Evolutionary conservation across 2,329 filamentous ascomycete species (phyloP), one percentile per base, ranked within the genome.

Genomic region (Cytospora schulzeri): DNA sequence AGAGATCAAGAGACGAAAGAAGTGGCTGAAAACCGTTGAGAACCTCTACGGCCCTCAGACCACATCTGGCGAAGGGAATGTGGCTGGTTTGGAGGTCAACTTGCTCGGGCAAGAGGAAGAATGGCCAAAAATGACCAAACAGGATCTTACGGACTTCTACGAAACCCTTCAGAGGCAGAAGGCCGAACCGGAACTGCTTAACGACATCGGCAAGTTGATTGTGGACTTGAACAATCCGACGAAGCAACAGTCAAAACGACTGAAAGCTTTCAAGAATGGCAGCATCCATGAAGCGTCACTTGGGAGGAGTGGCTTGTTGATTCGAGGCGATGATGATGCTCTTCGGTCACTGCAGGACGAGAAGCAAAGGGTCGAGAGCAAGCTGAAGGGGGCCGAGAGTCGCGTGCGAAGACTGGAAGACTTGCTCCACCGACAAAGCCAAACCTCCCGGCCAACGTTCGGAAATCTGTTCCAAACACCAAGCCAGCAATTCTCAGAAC

Each of bases 231-330:
- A 89, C 73, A 87, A 85, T 63, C 93, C 94, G 3, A 95, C 92
- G 0, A 92, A 90, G 70, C 92, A 95, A 74, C 93, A 96, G 73
- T 86, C 89, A 66, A 93, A 92, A 76, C 87, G 92, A 64, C 86
- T 95, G 8, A 96, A 94, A 75, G 93, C 92, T 6, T 98, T 99
- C 81, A 97, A 97, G 74, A 95, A 96, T 73, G 95, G 95, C 19
- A 98, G 95, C 73, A 85, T 98, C 45, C 93, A 97, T 71, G 95
- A 98, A 74, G 89, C 90, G n/a, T 87, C 87, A 3, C 84, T 97
- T 67, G 92, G 92, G n/a, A 88, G 90, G 71, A 96, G 91, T 69
- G 94, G 92, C 1, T 83, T 97, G 12, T 79, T 97, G 71, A 85
- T 96, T 17, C 88, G 92, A 48, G 93, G 92, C n/a, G 91, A 95